Base-by-base conservation (phyloP, 2,329 filamentous ascomycete genomes). In the Fusarium solani-melongenae region DNA sequence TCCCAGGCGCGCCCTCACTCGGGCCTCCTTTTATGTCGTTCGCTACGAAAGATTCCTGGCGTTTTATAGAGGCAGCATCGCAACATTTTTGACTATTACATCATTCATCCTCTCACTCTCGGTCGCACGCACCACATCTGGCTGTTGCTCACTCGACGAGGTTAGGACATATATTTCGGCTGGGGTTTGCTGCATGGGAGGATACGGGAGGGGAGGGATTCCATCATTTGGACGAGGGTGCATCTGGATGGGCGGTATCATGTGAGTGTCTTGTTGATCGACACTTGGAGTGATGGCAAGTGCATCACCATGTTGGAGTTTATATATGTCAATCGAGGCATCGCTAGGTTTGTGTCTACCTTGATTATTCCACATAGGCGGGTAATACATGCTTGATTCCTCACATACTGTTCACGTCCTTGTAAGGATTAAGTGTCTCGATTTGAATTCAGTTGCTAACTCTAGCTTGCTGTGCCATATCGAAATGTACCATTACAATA, bases 51-150 rank as follows among this genome's bases (percentile, higher is more conserved):
- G 31, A 70, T 75, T 73, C 69, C 72, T 69, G 72, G 72, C 72
- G 72, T 74, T 51, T 74, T 63, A 70, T 72, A 75, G 69, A 74
- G 72, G 72, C 69, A 73, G 69, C 72, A 74, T 74, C 63, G 63
- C 65, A 64, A 64, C 66, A 62, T 70, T 36, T 70, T 55, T 55
- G 49, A 46, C 62, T 44, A 49, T 57, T 38, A 46, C 62, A 63
- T 57, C 51, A 67, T 70, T 64, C 69, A 62, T 72, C 66, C 69
- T 70, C 49, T 69, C 67, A 46, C 61, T 64, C 44, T 68, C 51
- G 44, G 51, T 41, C 33, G 46, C 31, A 56, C 44, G 62, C 14
- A 36, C 10, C 56, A 59, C 56, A 51, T 64, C 39, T 31, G 63
- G 63, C 67, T 71, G 57, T 57, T 73, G 71, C 67, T 65, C 60